Percentiles rank a stretch among this genome's conserved stretches.
Conservation (phyloP, 352 stramenopile genomes). For the Globisporangium sylvaticum region DNA sequence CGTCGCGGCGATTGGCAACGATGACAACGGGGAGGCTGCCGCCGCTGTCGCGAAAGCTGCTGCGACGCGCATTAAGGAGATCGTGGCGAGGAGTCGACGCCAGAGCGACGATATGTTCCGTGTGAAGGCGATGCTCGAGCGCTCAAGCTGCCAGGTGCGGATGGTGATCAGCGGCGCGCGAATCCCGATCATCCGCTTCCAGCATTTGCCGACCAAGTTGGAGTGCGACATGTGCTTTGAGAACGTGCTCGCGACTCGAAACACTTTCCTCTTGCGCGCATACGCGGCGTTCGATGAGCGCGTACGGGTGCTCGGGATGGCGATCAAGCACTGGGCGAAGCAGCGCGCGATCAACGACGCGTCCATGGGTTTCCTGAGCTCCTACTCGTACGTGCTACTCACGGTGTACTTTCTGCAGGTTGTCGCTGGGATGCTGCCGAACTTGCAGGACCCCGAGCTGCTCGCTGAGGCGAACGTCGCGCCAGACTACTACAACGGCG, state of each 20-base stretch:
- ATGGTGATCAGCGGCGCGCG: slow-evolving; percentile 68
- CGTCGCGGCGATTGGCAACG: slow-evolving; percentile 13
- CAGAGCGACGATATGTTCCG: slow-evolving; percentile 49
- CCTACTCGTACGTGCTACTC: slow-evolving; percentile 98
- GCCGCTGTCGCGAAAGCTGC: slow-evolving; percentile 6
- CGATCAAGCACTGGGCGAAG: slow-evolving; percentile 98
- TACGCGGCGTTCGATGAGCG: slow-evolving; percentile 78
- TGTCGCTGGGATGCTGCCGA: slow-evolving; percentile 87
- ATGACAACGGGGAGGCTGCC: slow-evolving; percentile 7
- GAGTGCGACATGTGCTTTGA: slow-evolving; percentile 86
- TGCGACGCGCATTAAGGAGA: slow-evolving; percentile 27
- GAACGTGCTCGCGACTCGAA: slow-evolving; percentile 75
- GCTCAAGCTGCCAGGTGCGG: slow-evolving; percentile 50
- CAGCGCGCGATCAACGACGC: slow-evolving; percentile 95
- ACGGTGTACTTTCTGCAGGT: slow-evolving; percentile 95
- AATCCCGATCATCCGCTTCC: slow-evolving; percentile 81
- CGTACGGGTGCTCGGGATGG: slow-evolving; percentile 87
- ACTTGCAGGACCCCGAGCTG: slow-evolving; percentile 86
- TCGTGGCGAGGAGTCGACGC: slow-evolving; percentile 32
- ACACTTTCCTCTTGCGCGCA: slow-evolving; percentile 73
- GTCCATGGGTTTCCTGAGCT: slow-evolving; percentile 93
- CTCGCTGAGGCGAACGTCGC: slow-evolving; percentile 33
- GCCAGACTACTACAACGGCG: slow-evolving; percentile 37
- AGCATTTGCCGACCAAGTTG: slow-evolving; percentile 42
- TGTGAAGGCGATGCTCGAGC: slow-evolving; percentile 39